These are phyloP conservation scores for Vinca minor DNA, from an alignment of 257 asterid genomes.

Conservation along the genomic window DNA sequence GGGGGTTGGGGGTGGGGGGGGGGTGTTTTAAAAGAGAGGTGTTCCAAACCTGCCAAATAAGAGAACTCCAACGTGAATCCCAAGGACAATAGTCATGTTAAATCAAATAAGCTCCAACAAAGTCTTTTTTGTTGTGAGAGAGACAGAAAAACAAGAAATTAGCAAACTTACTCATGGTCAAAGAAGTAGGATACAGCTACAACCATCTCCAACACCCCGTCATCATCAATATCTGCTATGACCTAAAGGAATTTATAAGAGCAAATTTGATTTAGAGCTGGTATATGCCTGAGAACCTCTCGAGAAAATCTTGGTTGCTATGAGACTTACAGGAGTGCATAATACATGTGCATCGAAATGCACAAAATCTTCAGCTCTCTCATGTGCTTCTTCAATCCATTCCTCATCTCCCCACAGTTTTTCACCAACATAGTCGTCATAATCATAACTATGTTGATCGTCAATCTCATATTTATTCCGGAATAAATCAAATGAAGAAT, in stretches of 20 bases:
- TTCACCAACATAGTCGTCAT: slow-evolving; percentile 87
- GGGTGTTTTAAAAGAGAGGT: no score
- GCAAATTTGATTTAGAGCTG: slow-evolving; percentile 4
- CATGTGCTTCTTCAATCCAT: slow-evolving; percentile 82
- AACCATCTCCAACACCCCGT: slow-evolving; percentile 89
- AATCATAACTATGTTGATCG: slow-evolving; percentile 87
- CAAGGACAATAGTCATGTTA: no score
- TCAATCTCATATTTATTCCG: slow-evolving; percentile 78
- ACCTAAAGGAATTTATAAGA: slow-evolving; percentile 48
- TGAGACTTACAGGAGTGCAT: slow-evolving; percentile 80
- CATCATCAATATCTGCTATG: slow-evolving; percentile 94
- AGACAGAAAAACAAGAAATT: neutral
- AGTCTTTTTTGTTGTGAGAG: neutral
- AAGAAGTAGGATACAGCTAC: slow-evolving; percentile 98
- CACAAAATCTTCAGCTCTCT: slow-evolving; percentile 71
- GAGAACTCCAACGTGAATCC: neutral
- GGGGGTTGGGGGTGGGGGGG: no score
- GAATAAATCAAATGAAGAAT: slow-evolving; percentile 79
- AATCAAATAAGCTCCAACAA: neutral
- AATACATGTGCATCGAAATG: slow-evolving; percentile 87
- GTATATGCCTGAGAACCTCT: neutral
- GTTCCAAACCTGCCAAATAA: neutral
- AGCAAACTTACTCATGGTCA: slow-evolving; percentile 79
- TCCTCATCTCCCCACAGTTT: slow-evolving; percentile 86
- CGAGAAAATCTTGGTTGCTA: slow-evolving; percentile 16